Base-by-base conservation (phyloP, 345 rosid genomes). In the Toxicodendron radicans region DNA sequence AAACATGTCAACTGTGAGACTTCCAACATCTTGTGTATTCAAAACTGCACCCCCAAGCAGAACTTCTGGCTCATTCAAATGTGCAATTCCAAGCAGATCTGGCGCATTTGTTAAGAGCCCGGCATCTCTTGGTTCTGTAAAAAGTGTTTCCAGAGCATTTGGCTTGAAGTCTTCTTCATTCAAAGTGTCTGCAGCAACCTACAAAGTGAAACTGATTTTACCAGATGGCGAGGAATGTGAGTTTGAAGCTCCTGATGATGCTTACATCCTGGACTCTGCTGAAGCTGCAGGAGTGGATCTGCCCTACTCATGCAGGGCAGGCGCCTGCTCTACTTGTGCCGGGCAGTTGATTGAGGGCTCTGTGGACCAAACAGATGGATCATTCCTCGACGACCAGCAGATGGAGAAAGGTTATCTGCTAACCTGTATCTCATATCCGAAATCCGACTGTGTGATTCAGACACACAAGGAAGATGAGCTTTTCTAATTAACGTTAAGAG, bases 291-390 rank as follows among this genome's bases (percentile, higher is more conserved):
- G 92, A 70, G 12, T 80, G 1, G 90, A 88, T 24, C 80, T 88
- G 66, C 90, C 90, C 2, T 88, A 84, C 69, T 88, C 90, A 1
- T 88, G 92, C 83, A 81, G 92, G 75, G 92, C 92, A 0, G 89
- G 89, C 8, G 84, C 92, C 1, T 88, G 92, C 82, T 84, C 84
- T 3, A 84, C 83, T 17, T 88, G 92, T 57, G 90, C 88, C 0
- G 88, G 92, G 63, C 77, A 77, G 74, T 41, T 82, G 73, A 85
- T 54, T n/a, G 67, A 78, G 0, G 91, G 91, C 11, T 71, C 78
- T 3, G 91, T 85, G 2, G 89, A 87, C 72, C 91, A 87, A 53
- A 77, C 89, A 0, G 91, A 87, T 13, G 91, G 89, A 59, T 85
- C 89, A 2, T 87, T 84, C 80, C 84, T 85, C 3, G 91, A 87